Percentiles rank a stretch among this genome's conserved stretches.
These are phyloP conservation scores for Scleroderma bovista DNA, from an alignment of 768 basidiomycete species.

Conservation along the genomic window DNA sequence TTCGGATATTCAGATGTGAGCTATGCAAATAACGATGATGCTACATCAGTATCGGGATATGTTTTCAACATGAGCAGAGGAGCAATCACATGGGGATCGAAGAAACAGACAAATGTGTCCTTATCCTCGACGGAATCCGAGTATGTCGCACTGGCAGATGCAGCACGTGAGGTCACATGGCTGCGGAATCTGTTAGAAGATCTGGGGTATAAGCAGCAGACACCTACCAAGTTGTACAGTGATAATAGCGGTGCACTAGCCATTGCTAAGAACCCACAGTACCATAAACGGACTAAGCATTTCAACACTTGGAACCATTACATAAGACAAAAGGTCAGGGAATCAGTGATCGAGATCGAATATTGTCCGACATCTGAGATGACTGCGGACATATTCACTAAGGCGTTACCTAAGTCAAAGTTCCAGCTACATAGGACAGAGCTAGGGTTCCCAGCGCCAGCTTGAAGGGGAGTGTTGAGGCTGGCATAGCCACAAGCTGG, in stretches of 20 bases:
- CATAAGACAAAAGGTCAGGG: too few relatives aligned
- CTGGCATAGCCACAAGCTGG: too few relatives aligned
- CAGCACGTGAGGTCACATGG: constrained; percentile 6
- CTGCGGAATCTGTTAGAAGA: constrained; percentile 29
- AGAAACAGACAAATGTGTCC: constrained; percentile 30
- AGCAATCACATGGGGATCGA: constrained; percentile 22
- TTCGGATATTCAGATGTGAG: constrained; percentile 19
- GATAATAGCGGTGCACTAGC: constrained; percentile 25
- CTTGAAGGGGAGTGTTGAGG: too few relatives aligned
- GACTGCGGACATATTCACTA: too few relatives aligned
- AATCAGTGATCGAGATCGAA: too few relatives aligned
- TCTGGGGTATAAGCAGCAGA: constrained; percentile 18
- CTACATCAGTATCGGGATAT: constrained; percentile 18
- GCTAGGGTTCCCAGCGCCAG: too few relatives aligned
- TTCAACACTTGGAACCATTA: too few relatives aligned
- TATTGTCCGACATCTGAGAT: too few relatives aligned
- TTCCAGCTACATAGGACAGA: too few relatives aligned
- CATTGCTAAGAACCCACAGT: constrained; percentile 12
- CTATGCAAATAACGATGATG: constrained; percentile 20
- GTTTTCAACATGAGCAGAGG: constrained; percentile 25
- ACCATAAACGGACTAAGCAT: too few relatives aligned
- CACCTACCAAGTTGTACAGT: constrained; percentile 12
- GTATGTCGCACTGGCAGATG: constrained; percentile 4
- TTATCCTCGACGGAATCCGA: neutral
- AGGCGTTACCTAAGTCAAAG: too few relatives aligned